Evolutionary conservation across 2,329 filamentous ascomycete species (phyloP).

Genomic region (Bipolaris bicolor): DNA sequence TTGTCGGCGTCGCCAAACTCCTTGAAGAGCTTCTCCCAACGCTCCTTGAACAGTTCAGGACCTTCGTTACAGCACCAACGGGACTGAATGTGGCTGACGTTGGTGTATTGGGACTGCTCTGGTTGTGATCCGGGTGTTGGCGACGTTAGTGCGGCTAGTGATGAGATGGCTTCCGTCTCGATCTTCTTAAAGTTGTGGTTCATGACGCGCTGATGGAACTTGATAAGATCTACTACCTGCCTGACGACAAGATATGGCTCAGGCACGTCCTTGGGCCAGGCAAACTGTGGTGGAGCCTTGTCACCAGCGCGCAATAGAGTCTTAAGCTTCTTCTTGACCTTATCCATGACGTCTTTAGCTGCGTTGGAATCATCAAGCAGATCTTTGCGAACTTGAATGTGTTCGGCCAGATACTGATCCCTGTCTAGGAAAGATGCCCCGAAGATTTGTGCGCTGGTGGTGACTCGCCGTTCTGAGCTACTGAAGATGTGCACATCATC

Average conservation of each 20-base stretch:
- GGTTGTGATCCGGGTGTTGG: constrained; percentile 43
- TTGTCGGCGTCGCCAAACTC: constrained; percentile 98
- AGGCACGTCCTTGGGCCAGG: constrained; percentile 94
- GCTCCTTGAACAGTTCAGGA: constrained; percentile 89
- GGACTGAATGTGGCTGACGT: constrained; percentile 69
- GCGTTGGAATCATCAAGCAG: constrained; percentile 96
- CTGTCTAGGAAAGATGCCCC: constrained; percentile 85
- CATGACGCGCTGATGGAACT: constrained; percentile 95
- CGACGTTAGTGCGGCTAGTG: constrained; percentile 56
- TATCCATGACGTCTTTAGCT: constrained; percentile 99
- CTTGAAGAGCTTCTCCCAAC: constrained; percentile 97
- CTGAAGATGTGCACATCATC: constrained; percentile 95
- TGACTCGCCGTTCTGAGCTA: constrained; percentile 92
- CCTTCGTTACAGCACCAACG: constrained; percentile 98
- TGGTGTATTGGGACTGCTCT: constrained; percentile 46
- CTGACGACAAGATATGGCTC: constrained; percentile 93
- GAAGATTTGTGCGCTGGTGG: constrained; percentile 96
- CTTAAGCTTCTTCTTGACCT: constrained; percentile 99
- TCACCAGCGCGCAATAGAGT: constrained; percentile 89
- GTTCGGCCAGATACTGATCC: constrained; percentile 83
- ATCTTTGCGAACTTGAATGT: constrained; percentile 91
- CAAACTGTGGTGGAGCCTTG: constrained; percentile 90
- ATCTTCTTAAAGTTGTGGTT: constrained; percentile 88
- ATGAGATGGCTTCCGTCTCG: constrained; percentile 68
- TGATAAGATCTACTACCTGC: constrained; percentile 94